Percentiles rank a stretch among this genome's conserved stretches.
Conservation (phyloP, 345 rosid genomes). For the Brassica carinata region DNA sequence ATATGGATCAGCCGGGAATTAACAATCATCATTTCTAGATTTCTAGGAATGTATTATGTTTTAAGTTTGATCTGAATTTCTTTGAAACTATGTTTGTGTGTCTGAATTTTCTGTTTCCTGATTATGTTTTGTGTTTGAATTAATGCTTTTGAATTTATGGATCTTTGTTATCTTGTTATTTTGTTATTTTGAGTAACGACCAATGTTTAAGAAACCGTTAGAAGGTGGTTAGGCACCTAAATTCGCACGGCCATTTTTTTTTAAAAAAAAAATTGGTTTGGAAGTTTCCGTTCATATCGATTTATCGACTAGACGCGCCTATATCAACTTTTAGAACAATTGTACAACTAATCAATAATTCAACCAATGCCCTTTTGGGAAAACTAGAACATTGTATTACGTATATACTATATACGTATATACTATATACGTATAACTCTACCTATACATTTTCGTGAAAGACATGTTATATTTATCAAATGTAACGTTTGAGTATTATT, state of each 20-base stretch:
- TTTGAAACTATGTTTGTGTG: neutral
- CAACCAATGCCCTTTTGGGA: neutral
- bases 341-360: neutral
- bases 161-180: neutral
- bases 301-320: no score
- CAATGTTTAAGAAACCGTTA: neutral
- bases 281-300: no score
- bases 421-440: no score
- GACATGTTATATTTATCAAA: neutral
- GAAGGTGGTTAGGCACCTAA: neutral
- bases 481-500: neutral
- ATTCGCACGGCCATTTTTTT: no score
- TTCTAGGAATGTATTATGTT: neutral
- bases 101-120: neutral
- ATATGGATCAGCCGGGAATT: neutral
- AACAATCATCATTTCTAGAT: conserved; percentile 11
- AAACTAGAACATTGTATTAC: neutral
- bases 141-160: neutral
- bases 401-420: no score
- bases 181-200: neutral
- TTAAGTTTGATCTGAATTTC: neutral
- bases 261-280: no score
- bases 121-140: neutral
- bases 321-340: no score
- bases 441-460: neutral